phyloP scores from a whole-genome alignment of 2,329 filamentous ascomycete genomes.

The Neonectria neomacrospora region DNA sequence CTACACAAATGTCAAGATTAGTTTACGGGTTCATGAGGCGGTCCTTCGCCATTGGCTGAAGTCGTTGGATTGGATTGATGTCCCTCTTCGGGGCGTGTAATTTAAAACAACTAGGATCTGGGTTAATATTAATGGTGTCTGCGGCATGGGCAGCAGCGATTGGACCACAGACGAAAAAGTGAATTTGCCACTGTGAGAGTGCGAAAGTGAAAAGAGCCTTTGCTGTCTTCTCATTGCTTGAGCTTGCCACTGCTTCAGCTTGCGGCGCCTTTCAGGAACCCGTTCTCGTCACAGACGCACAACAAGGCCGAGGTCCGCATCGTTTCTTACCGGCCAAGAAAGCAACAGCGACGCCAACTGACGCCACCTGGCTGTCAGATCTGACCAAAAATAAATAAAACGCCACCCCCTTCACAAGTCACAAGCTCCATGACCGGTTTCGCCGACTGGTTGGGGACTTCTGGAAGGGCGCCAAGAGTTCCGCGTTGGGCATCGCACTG shows the following conservation, averaged over 20 bases:
- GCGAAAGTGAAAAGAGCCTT: not conserved
- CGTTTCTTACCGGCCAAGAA: not conserved
- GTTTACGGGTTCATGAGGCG: constrained; percentile 25
- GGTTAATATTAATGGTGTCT: constrained; percentile 32
- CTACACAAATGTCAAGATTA: constrained; percentile 9
- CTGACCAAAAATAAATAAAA: constrained; percentile 8
- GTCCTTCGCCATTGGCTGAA: constrained; percentile 11
- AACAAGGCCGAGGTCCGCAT: not conserved
- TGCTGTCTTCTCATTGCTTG: not conserved
- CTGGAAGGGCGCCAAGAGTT: constrained; percentile 11
- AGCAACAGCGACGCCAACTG: constrained; percentile 40
- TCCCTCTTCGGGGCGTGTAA: constrained; percentile 16
- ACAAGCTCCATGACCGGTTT: not conserved
- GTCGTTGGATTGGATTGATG: constrained; percentile 12
- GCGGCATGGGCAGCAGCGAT: constrained; percentile 18
- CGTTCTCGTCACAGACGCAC: not conserved
- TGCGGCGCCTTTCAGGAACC: not conserved
- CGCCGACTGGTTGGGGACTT: constrained; percentile 9
- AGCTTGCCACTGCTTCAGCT: not conserved
- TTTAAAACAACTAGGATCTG: constrained; percentile 24
- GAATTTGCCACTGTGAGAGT: not conserved
- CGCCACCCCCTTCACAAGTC: not conserved
- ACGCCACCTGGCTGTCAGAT: constrained; percentile 30
- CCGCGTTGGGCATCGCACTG: not conserved
- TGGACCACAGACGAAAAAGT: constrained; percentile 10